Percentiles rank a stretch among this genome's conserved stretches.
These are phyloP conservation scores for Hyaloscypha hepaticicola DNA, from an alignment of 495 filamentous ascomycete genomes.

Conservation along the genomic window DNA sequence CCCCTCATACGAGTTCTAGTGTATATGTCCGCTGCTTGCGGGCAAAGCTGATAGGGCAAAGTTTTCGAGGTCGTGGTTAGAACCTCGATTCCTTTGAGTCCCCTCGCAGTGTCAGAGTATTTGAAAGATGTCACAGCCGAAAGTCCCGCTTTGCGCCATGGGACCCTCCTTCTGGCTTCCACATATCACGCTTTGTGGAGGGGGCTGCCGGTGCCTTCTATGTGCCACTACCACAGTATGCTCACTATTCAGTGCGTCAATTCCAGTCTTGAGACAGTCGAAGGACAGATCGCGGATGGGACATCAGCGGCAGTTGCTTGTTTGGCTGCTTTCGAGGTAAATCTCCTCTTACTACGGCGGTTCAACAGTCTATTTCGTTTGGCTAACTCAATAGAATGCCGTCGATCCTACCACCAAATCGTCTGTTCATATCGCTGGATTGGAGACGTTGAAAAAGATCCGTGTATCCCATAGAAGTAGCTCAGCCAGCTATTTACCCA, in stretches of 20 bases:
- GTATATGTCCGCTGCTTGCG: background rate
- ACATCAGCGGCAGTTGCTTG: background rate
- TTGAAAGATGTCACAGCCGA: background rate
- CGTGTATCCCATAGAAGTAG: background rate
- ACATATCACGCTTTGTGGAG: slow-evolving; percentile 1
- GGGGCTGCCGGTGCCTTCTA: background rate
- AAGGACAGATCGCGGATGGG: background rate
- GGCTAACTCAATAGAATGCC: background rate
- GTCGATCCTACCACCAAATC: background rate
- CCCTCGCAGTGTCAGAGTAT: background rate
- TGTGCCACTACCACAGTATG: background rate
- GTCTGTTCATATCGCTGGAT: background rate
- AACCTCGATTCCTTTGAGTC: slow-evolving; percentile 1
- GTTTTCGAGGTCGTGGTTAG: slow-evolving; percentile 5
- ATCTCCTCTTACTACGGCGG: background rate
- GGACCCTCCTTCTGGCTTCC: background rate
- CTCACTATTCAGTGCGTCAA: background rate
- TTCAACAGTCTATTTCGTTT: background rate
- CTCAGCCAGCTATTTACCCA: background rate
- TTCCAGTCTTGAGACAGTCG: background rate
- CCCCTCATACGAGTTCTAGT: background rate
- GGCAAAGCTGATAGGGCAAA: background rate
- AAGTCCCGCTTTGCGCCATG: background rate
- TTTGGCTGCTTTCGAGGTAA: slow-evolving; percentile 3
- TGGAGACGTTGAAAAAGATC: background rate